These are phyloP conservation scores for Sporopachydermia lactativora DNA, from an alignment of 805 yeast genomes.

Conservation along the genomic window DNA sequence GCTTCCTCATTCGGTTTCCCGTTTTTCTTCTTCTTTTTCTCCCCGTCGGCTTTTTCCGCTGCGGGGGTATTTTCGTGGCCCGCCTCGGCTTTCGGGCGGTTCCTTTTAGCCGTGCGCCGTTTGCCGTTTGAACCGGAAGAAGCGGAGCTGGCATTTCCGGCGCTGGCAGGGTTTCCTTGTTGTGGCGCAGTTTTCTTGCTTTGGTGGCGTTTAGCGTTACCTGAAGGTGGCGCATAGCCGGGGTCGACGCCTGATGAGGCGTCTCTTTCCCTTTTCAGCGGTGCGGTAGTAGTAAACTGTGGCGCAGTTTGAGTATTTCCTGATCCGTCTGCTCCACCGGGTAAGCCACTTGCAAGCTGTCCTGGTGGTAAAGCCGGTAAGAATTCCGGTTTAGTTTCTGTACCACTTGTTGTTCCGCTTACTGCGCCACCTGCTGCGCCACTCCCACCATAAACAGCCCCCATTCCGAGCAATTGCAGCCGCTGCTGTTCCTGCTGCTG, in stretches of 20 bases:
- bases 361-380: slow-evolving; percentile 2
- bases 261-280: background rate
- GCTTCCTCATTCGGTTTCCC: too few relatives aligned
- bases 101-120: slow-evolving; percentile 2
- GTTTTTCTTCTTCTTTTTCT: too few relatives aligned
- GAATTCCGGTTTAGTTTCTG: slow-evolving; percentile 3
- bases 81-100: background rate
- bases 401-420: slow-evolving; percentile 5
- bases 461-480: slow-evolving; percentile 2
- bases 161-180: slow-evolving; percentile 6
- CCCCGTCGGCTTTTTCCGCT: too few relatives aligned
- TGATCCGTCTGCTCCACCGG: background rate
- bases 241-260: background rate
- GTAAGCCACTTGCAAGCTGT: too few relatives aligned
- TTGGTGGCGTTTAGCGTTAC: background rate
- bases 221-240: background rate
- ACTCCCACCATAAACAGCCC: slow-evolving; percentile 1
- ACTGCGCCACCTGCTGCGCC: too few relatives aligned
- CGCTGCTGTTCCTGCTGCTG: slow-evolving; percentile 16
- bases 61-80: too few relatives aligned
- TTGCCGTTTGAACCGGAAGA: slow-evolving; percentile 5
- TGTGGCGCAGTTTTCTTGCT: background rate
- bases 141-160: slow-evolving; percentile 3
- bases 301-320: background rate
- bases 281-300: background rate